Evolutionary conservation across 2,329 filamentous ascomycete genomes (phyloP), one percentile per base, ranked within the genome.

Genomic region (Alternaria metachromatica): DNA sequence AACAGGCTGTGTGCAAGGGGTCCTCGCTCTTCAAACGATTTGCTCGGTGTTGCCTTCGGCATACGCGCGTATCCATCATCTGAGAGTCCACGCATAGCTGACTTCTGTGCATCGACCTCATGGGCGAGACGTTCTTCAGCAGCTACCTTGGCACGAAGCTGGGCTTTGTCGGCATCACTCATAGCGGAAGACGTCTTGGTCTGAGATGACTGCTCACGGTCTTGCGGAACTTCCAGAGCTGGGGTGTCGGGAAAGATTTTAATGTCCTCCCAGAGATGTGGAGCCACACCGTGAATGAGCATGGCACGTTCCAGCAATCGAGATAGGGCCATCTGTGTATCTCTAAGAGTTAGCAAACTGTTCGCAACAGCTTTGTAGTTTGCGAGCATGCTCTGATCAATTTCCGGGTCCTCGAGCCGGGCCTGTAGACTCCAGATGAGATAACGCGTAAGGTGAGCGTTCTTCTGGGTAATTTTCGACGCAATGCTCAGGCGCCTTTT

Each of bases 1-100:
- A 77, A 78, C 11, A 76, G 63, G 51, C 76, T 78, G 43, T 78
- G 66, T 5, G 69, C 66, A 21, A 79, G 65, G 13, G 74, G 72
- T 33, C 54, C 71, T 12, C 62, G 69, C 41, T 69, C 68, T 37
- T 76, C 71, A 12, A 74, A 68, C 0, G 61, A 20, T n/a, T 56
- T 68, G 8, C 41, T 70, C 8, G 30, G 21, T 2, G 55, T 25
- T 15, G 62, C 48, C 56, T 72, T 75, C 5, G 67, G 67, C 8
- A 58, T 45, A 37, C 60, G 58, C 7, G 68, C 59, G 44, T 75
- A 74, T 5, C 73, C 73, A 45, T 77, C 74, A 45, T 78, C 75
- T 15, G 75, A 74, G 12, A 76, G 64, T 11, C 72, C 75, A 41
- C 65, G 64, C 72, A 76, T 76, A 18, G 71, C 74, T 4, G 62